These are phyloP conservation scores for Arthromyces matolae DNA, from an alignment of 768 basidiomycete species.

Conservation along the genomic window DNA sequence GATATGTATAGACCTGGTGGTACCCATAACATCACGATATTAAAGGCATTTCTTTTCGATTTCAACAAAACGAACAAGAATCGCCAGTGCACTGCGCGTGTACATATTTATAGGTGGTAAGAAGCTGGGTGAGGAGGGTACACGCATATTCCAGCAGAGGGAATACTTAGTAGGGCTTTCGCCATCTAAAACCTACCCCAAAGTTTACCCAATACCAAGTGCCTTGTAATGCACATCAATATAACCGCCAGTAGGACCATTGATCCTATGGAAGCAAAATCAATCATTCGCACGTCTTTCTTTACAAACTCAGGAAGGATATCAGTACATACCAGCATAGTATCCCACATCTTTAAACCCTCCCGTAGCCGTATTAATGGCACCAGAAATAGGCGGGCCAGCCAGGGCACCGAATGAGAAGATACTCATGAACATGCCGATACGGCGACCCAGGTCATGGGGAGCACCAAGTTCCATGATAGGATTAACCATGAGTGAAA, in stretches of 20 bases:
- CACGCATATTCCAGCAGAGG: too few species aligned
- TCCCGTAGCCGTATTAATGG: constrained; percentile 51
- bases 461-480: constrained; percentile 58
- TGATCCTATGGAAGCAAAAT: constrained; percentile 14
- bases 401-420: constrained; percentile 58
- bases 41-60: too few species aligned
- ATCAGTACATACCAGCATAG: constrained; percentile 19
- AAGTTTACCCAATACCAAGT: constrained; percentile 14
- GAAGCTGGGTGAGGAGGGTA: too few species aligned
- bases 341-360: constrained; percentile 52
- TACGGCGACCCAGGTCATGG: constrained; percentile 59
- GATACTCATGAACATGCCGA: constrained; percentile 63
- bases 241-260: constrained; percentile 16
- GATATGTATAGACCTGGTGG: too few species aligned
- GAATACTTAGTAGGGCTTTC: too few species aligned
- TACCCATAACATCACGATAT: too few species aligned
- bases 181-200: constrained; percentile 18
- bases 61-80: too few species aligned
- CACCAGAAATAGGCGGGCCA: constrained; percentile 74
- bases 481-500: constrained; percentile 53
- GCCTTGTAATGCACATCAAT: constrained; percentile 15
- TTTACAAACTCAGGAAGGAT: not conserved
- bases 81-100: too few species aligned
- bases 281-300: not conserved
- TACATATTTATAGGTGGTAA: too few species aligned